Evolutionary conservation across 345 rosid genomes (phyloP).

Genomic region (Salix koriyanagi): DNA sequence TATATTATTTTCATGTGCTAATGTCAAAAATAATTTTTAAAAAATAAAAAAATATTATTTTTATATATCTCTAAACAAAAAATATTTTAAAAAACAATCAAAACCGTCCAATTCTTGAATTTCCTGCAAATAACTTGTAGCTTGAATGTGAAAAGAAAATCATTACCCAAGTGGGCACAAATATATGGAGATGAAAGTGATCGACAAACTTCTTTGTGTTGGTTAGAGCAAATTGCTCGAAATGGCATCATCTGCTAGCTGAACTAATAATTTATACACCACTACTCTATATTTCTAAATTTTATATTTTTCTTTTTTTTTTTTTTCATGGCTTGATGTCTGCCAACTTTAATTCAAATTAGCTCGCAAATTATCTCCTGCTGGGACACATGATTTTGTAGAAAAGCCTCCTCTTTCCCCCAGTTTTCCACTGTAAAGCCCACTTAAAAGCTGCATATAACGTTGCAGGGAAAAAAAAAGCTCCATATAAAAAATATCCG

Average conservation of each 20-base stretch:
- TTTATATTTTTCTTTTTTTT: background rate
- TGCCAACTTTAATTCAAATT: no score
- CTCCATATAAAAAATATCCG: background rate
- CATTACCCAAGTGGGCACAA: background rate
- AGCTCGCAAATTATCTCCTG: no score
- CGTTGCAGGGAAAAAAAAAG: background rate
- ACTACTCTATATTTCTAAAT: background rate
- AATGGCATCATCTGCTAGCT: background rate
- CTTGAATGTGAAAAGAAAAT: background rate
- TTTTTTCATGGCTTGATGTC: no score
- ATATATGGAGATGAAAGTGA: slow-evolving; percentile 4
- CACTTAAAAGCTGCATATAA: background rate
- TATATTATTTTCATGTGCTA: no score
- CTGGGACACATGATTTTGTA: no score
- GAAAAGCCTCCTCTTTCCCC: background rate
- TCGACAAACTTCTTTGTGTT: slow-evolving; percentile 10
- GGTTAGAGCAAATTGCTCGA: background rate
- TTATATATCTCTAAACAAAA: no score
- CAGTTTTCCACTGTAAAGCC: background rate
- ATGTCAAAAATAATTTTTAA: no score
- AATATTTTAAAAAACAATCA: no score
- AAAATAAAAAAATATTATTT: no score
- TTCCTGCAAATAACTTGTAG: background rate
- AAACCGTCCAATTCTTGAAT: background rate
- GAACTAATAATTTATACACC: background rate